Evolutionary conservation across 495 filamentous ascomycete genomes (phyloP).

Genomic region (Paragyromitra xinjiangensis): DNA sequence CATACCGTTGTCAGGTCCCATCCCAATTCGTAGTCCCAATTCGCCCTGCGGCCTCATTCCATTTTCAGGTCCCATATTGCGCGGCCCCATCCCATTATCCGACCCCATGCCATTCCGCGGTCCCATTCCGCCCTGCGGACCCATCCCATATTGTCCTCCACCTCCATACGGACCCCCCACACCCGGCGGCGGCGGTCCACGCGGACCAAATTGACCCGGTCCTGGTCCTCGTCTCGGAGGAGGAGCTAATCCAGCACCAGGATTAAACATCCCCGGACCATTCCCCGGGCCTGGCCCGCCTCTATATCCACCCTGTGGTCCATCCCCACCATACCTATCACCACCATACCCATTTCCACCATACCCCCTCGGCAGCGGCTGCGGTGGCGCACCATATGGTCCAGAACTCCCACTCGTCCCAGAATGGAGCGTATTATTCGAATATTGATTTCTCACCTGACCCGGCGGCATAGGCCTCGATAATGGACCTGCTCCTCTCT

Average conservation of each 20-base stretch:
- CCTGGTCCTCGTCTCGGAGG: constrained; percentile 47
- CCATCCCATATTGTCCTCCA: constrained; percentile 45
- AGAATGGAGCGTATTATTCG: constrained; percentile 36
- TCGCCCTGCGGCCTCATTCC: constrained; percentile 28
- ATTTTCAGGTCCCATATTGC: constrained; percentile 4
- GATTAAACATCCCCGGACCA: constrained; percentile 46
- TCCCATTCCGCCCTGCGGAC: constrained; percentile 30
- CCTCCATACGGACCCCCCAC: constrained; percentile 39
- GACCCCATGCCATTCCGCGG: constrained; percentile 25
- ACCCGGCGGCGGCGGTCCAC: constrained; percentile 44
- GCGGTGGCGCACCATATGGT: constrained; percentile 44
- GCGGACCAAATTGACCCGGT: constrained; percentile 46
- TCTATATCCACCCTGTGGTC: constrained; percentile 32
- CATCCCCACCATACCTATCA: constrained; percentile 18
- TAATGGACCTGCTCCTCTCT: constrained; percentile 52
- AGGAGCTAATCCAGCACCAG: constrained; percentile 43
- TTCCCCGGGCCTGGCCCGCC: constrained; percentile 3
- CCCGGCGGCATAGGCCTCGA: constrained; percentile 49
- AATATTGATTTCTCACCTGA: constrained; percentile 50
- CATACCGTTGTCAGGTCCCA: constrained; percentile 19
- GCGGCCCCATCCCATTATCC: constrained; percentile 27
- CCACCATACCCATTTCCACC: constrained; percentile 19
- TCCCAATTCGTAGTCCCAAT: constrained; percentile 8
- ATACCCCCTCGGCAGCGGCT: constrained; percentile 29
- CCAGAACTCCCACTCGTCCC: constrained; percentile 33